Evolutionary conservation across 108 stramenopile species (phyloP), one percentile per base, ranked within the genome.

Genomic region (Hondaea fermentalgiana): DNA sequence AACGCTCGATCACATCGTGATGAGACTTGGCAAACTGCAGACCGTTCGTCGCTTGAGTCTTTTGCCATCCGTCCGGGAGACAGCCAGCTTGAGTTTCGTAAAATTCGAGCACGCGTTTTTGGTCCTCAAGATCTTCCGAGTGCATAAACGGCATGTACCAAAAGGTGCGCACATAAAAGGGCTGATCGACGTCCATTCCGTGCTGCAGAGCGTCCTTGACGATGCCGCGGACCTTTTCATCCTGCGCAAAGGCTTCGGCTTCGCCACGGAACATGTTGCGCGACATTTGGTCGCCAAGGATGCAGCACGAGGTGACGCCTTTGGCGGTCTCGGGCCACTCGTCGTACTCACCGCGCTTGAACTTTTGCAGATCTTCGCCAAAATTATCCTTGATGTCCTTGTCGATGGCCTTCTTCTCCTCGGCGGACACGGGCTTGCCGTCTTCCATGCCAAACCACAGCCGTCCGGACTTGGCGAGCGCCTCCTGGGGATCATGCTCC

Each of bases 111-210:
- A 5, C 10, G 23, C 23, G 55, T 4, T 87, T 43, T 5, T 87
- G 87, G 23, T 25, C 57, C 25, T 57, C 57, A 4, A 44, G 21
- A 44, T 88, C 59, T n/a, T 88, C 87, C 14, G 59, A 60, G 59
- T 88, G 87, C 87, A 60, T 60, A 2, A 88, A 44, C 17, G 87
- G 59, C 59, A 88, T 44, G 60, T 60, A 88, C 87, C 51, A 60
- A 25, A 60, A 60, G 14, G 17, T 60, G 29, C 87, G 58, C 59
- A 55, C 87, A 6, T 21, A 21, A 44, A 60, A 60, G 23, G 58
- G 25, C n/a, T 60, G 58, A 19, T 21, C 49, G 19, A 21, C n/a
- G 12, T 59, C 59, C 87, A 60, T 60, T 5, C 87, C 87, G 44
- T 59, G 8, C 43, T 60, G 28, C 42, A 88, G 51, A 6, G 59